phyloP scores from a whole-genome alignment of 2,329 filamentous ascomycete genomes.

The Fusarium sp. region DNA sequence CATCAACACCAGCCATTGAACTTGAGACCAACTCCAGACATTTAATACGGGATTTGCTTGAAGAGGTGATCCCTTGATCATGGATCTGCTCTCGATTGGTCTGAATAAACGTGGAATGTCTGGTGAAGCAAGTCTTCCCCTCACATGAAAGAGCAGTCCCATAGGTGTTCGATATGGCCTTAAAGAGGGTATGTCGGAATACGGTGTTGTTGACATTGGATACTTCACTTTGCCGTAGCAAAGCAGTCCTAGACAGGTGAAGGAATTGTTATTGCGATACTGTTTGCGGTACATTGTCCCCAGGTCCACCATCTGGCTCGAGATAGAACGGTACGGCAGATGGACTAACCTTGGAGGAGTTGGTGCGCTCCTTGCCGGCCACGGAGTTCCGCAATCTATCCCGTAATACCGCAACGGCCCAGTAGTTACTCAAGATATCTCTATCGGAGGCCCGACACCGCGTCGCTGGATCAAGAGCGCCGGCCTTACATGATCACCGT shows the following conservation, averaged over 20 bases:
- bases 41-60: neutral
- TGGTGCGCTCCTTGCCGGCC: neutral
- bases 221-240: neutral
- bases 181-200: neutral
- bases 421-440: constrained; percentile 5
- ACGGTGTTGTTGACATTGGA: neutral
- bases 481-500: constrained; percentile 9
- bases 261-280: constrained; percentile 6
- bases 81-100: neutral
- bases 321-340: neutral
- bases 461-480: constrained; percentile 23
- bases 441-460: constrained; percentile 8
- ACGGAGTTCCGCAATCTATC: neutral
- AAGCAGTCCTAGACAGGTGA: neutral
- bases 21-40: neutral
- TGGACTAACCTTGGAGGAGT: neutral
- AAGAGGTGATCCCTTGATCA: neutral
- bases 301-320: neutral
- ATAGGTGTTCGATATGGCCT: neutral
- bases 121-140: no score
- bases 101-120: no score
- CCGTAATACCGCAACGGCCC: neutral
- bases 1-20: neutral
- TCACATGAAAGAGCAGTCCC: neutral
- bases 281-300: neutral